phyloP scores from a whole-genome alignment of 768 basidiomycete species.

The Gloeophyllum trabeum region DNA sequence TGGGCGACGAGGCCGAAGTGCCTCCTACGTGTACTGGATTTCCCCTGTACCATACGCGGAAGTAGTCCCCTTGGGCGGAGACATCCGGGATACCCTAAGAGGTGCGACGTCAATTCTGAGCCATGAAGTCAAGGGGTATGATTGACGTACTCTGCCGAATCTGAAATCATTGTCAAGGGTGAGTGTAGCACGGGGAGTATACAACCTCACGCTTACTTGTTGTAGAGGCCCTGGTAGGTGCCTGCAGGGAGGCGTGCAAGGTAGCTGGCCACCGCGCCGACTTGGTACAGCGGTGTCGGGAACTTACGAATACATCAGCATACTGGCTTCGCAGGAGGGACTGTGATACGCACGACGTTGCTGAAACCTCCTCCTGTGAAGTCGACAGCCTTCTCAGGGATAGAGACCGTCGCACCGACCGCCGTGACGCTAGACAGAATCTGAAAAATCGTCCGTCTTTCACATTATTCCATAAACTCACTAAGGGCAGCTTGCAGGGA shows the following conservation, averaged over 20 bases:
- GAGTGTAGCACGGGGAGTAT: background rate
- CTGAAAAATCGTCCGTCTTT: background rate
- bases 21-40: slow-evolving; percentile 32
- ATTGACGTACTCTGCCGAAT: slow-evolving; percentile 36
- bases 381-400: slow-evolving; percentile 47
- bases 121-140: background rate
- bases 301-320: slow-evolving; percentile 38
- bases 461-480: background rate
- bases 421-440: slow-evolving; percentile 43
- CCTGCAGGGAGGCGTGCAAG: slow-evolving; percentile 32
- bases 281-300: slow-evolving; percentile 41
- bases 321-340: too few relatives aligned
- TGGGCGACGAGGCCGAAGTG: slow-evolving; percentile 55
- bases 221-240: slow-evolving; percentile 49
- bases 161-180: slow-evolving; percentile 17
- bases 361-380: slow-evolving; percentile 75
- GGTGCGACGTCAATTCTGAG: slow-evolving; percentile 5
- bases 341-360: slow-evolving; percentile 48
- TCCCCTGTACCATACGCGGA: slow-evolving; percentile 36
- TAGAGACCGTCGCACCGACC: slow-evolving; percentile 51
- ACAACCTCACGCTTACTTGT: slow-evolving; percentile 28
- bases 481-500: slow-evolving; percentile 48
- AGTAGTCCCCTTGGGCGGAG: slow-evolving; percentile 42
- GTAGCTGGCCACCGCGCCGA: slow-evolving; percentile 29
- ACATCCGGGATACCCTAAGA: slow-evolving; percentile 64